Base-by-base conservation (phyloP, 2,329 filamentous ascomycete genomes). In the Atkinsonella texensis region DNA sequence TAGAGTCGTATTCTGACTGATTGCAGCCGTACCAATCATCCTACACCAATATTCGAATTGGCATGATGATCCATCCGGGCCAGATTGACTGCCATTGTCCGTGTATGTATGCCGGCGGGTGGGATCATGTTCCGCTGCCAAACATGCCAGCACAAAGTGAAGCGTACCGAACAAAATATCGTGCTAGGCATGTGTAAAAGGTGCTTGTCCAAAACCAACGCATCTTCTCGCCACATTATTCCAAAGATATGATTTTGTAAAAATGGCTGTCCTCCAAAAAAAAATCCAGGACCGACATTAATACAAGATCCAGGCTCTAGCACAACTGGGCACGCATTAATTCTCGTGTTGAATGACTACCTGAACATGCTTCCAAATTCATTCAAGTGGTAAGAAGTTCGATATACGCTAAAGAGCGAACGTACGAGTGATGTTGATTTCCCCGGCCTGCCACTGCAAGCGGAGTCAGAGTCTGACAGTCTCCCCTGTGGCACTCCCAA, bases 111-210 rank as follows among this genome's bases (percentile, higher is more conserved):
- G 49, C 41, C 52, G 18, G 31, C n/a, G 33, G 11, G 31, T 28
- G 52, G 42, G 46, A 42, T 3, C n/a, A 5, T 33, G 10, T 51
- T 53, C 49, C 51, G 51, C 39, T 20, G 28, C 15, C 11, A 28
- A 17, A 40, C 28, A 20, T 48, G 52, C 52, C 49, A 46, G 54
- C 47, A 52, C 38, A 55, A 50, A 46, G 52, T 52, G 49, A 55
- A 41, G 49, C 17, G 53, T 52, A 41, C 52, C 44, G 47, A 33
- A 31, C 40, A 17, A 40, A 8, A 10, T 46, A 7, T 6, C 12
- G 32, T 28, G 41, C 41, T 31, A 44, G 35, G 48, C 15, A 10
- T 23, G 32, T 4, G 39, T 15, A 18, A 17, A 44, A 46, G 20
- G 20, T 33, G 8, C 15, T 18, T 28, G 32, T 47, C 7, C 5